A percentile compares a stretch with the other conserved stretches of the same genome.
Evolutionary conservation across 2,329 filamentous ascomycete genomes (phyloP).

Genomic region (Cytospora leucostoma): DNA sequence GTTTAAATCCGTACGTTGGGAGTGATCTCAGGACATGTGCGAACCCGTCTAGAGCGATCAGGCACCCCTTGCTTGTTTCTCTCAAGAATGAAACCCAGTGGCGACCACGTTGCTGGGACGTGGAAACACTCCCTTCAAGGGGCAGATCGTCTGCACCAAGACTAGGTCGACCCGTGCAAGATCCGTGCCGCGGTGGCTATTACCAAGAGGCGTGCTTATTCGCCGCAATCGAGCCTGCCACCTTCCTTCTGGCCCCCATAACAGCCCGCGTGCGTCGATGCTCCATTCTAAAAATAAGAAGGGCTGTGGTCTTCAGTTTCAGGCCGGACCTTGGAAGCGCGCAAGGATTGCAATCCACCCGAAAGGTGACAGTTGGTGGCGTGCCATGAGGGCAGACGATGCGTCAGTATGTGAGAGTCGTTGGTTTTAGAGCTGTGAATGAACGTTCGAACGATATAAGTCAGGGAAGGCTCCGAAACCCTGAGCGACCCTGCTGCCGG

Average conservation of each 20-base stretch:
- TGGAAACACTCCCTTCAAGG: background rate
- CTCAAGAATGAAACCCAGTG: background rate
- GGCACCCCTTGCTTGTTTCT: background rate
- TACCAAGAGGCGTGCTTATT: slow-evolving; percentile 16
- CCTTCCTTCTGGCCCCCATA: slow-evolving; percentile 16
- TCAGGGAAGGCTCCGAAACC: too few relatives aligned
- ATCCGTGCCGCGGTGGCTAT: slow-evolving; percentile 16
- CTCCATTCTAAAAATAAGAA: slow-evolving; percentile 14
- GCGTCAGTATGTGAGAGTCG: background rate
- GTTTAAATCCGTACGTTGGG: background rate
- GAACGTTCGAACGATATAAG: background rate
- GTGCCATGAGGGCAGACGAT: background rate
- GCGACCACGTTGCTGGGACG: background rate
- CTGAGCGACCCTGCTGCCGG: too few relatives aligned
- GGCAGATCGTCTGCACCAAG: slow-evolving; percentile 3
- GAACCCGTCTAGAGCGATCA: slow-evolving; percentile 10
- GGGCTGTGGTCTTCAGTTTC: slow-evolving; percentile 12
- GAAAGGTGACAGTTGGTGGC: background rate
- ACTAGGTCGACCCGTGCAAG: slow-evolving; percentile 9
- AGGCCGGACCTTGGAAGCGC: slow-evolving; percentile 1
- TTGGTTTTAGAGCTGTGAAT: background rate
- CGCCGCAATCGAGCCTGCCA: slow-evolving; percentile 8
- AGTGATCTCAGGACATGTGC: slow-evolving; percentile 7
- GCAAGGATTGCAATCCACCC: slow-evolving; percentile 1
- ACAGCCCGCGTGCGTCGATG: slow-evolving; percentile 2